Evolutionary conservation across 306 rosid species (phyloP), one percentile per base, ranked within the genome.

Genomic region (Dryas octopetala): DNA sequence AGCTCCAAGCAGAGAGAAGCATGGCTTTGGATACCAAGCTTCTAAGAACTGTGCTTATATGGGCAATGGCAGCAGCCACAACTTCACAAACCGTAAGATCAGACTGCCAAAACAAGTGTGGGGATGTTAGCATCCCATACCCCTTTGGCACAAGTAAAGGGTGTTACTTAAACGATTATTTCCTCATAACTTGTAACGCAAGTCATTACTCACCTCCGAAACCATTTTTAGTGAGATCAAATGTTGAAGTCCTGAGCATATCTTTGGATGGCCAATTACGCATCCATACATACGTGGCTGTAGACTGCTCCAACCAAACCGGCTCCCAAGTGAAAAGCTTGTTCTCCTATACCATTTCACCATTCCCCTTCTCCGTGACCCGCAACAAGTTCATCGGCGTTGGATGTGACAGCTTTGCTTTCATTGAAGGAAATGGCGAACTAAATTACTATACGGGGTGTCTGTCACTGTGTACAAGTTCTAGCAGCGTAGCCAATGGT

Each of bases 71-170:
- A 45, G 48, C 48, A 32, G 38, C 38, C 38, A 32, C 38, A 2
- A 32, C 38, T 32, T 32, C 38, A 32, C 38, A 32, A 32, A 32
- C 38, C 2, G 3, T 32, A 2, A 32, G 38, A 32, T 32, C 38
- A 32, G 82, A 74, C 12, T 81, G 86, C 72, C 54, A 2, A 0
- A 23, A 26, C 28, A 43, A 60, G 5, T 87, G 90, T n/a, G 94
- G 89, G 10, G 15, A 58, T 7, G 4, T 89, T 3, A 6, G 48
- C 10, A 76, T 89, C 64, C 87, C 87, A 28, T 89, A 83, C 57
- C 95, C 91, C 6, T 89, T 87, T 45, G 87, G 95, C 3, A 53
- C 48, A 6, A 55, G 15, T 2, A 0, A 5, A 0, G 23, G 9
- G 4, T 85, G 88, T 51, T 82, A 19, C 66, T 62, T 32, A 45